phyloP scores from a whole-genome alignment of 208 protist species.

The Acanthamoeba lenticulata region DNA sequence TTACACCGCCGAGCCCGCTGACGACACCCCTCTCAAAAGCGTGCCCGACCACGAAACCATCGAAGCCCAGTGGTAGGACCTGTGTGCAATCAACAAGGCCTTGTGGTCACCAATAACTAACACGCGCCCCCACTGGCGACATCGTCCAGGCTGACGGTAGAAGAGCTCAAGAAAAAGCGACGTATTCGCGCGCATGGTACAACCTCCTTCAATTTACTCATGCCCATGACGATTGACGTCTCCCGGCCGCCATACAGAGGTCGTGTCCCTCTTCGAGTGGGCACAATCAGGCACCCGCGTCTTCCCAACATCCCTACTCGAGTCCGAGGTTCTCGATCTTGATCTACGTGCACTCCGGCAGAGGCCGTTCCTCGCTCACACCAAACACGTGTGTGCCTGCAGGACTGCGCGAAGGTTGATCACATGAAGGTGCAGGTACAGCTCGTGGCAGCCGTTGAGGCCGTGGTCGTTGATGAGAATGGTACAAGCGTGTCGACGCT shows the following conservation, averaged over 20 bases:
- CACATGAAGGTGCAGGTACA: background rate
- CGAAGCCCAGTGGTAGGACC: slow-evolving; percentile 26
- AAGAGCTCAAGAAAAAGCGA: background rate
- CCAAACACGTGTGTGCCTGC: background rate
- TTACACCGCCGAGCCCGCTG: background rate
- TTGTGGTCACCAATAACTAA: background rate
- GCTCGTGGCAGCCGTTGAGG: background rate
- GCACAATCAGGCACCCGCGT: background rate
- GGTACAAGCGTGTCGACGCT: background rate
- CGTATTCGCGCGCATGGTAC: background rate
- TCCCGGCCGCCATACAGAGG: background rate
- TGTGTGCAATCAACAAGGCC: background rate
- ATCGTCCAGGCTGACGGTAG: background rate
- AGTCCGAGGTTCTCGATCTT: background rate
- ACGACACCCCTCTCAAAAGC: slow-evolving; percentile 46
- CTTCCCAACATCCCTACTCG: background rate
- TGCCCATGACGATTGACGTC: background rate
- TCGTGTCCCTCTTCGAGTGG: slow-evolving; percentile 44
- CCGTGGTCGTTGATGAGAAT: background rate
- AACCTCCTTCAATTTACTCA: background rate
- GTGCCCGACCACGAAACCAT: slow-evolving; percentile 22
- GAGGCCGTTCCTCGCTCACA: background rate
- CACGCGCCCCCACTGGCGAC: background rate
- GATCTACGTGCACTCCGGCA: background rate
- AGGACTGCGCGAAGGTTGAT: background rate